Evolutionary conservation across 2,329 filamentous ascomycete genomes (phyloP).

Genomic region (Aspergillus oerlinghausenensis): DNA sequence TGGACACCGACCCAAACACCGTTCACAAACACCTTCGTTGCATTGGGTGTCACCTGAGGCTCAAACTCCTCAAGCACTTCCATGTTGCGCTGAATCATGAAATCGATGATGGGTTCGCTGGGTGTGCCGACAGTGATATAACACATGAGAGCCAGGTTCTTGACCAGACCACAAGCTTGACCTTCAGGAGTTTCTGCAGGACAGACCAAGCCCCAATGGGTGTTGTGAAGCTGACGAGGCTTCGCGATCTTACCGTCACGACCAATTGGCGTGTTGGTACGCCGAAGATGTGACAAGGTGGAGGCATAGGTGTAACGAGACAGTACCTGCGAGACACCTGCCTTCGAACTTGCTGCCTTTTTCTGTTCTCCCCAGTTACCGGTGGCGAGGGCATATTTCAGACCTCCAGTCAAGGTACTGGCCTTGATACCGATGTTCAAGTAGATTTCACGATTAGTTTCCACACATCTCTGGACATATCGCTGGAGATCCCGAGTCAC

Average conservation of each 20-base stretch:
- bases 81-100: conserved; percentile 95
- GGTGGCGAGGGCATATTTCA: conserved; percentile 95
- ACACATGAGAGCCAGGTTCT: conserved; percentile 97
- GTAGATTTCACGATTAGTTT: conserved; percentile 84
- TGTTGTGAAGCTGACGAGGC: conserved; percentile 95
- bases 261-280: conserved; percentile 96
- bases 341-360: conserved; percentile 90
- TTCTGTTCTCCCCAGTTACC: conserved; percentile 99
- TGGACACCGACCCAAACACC: conserved; percentile 97
- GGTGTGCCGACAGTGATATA: conserved; percentile 95
- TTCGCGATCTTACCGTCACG: conserved; percentile 98
- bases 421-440: conserved; percentile 86
- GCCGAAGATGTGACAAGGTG: conserved; percentile 89
- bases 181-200: conserved; percentile 97
- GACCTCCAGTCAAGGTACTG: conserved; percentile 82
- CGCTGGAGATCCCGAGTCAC: conserved; percentile 86
- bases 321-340: conserved; percentile 95
- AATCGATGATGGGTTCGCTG: conserved; percentile 83
- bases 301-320: conserved; percentile 98
- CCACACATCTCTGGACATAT: conserved; percentile 88
- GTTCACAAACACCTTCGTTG: conserved; percentile 97
- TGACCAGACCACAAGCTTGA: conserved; percentile 95
- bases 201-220: conserved; percentile 96
- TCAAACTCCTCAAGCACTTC: conserved; percentile 95
- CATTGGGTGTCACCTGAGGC: conserved; percentile 75